These are phyloP conservation scores for Tephrocybe rancida DNA, from an alignment of 768 basidiomycete genomes.

Conservation along the genomic window DNA sequence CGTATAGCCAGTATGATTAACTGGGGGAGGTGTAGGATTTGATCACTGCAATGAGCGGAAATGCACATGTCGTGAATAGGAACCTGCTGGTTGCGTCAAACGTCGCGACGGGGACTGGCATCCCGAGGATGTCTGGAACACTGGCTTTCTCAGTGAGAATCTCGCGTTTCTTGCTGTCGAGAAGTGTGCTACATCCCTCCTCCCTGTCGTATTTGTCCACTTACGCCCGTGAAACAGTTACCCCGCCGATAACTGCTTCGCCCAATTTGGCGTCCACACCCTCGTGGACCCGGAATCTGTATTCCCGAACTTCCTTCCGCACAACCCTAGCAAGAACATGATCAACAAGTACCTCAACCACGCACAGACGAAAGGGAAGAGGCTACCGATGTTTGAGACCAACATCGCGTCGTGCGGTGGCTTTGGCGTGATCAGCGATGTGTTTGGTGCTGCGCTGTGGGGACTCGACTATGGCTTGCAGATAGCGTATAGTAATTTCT, in stretches of 20 bases:
- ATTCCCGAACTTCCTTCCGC: constrained; percentile 67
- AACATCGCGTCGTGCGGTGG: constrained; percentile 74
- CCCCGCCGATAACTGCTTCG: constrained; percentile 63
- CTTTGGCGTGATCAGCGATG: constrained; percentile 62
- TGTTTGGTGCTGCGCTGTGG: constrained; percentile 68
- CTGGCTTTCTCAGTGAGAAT: constrained; percentile 46
- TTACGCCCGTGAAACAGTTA: constrained; percentile 49
- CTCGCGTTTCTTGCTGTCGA: constrained; percentile 57
- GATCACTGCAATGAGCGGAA: constrained; percentile 42
- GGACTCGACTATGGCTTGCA: constrained; percentile 61
- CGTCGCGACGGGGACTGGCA: constrained; percentile 53
- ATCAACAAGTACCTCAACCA: constrained; percentile 54
- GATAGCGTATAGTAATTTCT: constrained; percentile 58
- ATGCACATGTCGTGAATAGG: constrained; percentile 34
- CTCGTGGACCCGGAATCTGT: constrained; percentile 43
- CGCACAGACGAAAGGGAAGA: constrained; percentile 43
- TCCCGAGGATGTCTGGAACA: constrained; percentile 54
- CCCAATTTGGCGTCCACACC: constrained; percentile 44
- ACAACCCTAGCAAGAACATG: constrained; percentile 52
- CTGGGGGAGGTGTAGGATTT: constrained; percentile 44
- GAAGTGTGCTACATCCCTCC: constrained; percentile 43
- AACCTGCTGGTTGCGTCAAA: constrained; percentile 62
- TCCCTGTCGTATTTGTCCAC: constrained; percentile 17
- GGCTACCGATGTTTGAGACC: constrained; percentile 69
- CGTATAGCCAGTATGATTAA: constrained; percentile 50